Base-by-base conservation (phyloP, 495 filamentous ascomycete genomes). In the Neurospora sp. region DNA sequence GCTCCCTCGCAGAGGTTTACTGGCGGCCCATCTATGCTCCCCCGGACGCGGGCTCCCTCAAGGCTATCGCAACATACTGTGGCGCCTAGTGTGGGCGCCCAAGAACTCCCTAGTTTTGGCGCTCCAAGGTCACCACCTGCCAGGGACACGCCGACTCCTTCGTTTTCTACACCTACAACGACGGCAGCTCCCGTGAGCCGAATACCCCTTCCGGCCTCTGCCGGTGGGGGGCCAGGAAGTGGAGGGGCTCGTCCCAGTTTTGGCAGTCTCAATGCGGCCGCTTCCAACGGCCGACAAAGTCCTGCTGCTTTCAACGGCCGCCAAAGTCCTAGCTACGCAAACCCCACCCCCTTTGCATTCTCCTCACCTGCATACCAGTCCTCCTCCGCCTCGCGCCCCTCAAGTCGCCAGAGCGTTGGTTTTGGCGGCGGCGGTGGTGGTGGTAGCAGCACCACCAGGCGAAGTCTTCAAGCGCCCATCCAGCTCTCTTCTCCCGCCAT, bases 91-190 rank as follows among this genome's bases (percentile, higher is more conserved):
- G 48, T 59, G 48, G 48, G 9, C 2, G 72, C 78, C 4, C 78
- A 76, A 41, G 84, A 84, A 69, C 82, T 86, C 5, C 87, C 88
- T 8, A 88, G 87, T 39, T 88, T 86, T 71, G 87, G 88, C 18
- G 84, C 82, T 2, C 82, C 87, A 18, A 79, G 86, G 27, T 77
- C 83, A 12, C 79, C 84, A 4, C 69, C 77, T 16, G 40, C 69
- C 18, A 39, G 48, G n/a, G 53, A 39, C 22, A 38, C 68, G 22
- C 53, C 53, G 53, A 65, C n/a, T 22, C 22, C 78, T 3, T 65
- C 27, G 12, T 65, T 65, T 18, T 65, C 53, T 35, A 35, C 53
- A 18, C 27, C 53, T 37, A 65, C 53, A 65, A 35, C 53, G 53
- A 18, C 53, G 12, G 53, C 27, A 37, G 27, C 53, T 65, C 53